Evolutionary conservation across 2,329 filamentous ascomycete genomes (phyloP).

Genomic region (Gnomoniopsis smithogilvyi): DNA sequence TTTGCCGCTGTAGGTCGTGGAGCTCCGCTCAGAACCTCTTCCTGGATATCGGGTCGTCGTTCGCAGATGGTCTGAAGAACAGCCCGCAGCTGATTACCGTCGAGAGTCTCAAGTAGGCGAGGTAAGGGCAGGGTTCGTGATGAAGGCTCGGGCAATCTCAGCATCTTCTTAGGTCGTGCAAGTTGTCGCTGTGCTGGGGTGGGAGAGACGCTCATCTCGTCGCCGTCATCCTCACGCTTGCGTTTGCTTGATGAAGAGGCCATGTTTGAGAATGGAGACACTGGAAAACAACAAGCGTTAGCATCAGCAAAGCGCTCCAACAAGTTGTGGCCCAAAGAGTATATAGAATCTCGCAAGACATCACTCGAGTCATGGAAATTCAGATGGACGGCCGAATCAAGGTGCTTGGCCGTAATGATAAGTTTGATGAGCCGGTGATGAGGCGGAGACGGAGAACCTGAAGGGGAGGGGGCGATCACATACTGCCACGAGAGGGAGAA

Average conservation of each 20-base stretch:
- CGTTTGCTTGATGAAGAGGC: slow-evolving; percentile 60
- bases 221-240: slow-evolving; percentile 80
- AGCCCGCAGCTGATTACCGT: slow-evolving; percentile 76
- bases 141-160: slow-evolving; percentile 41
- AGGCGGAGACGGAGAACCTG: slow-evolving; percentile 3
- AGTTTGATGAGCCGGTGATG: neutral
- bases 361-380: slow-evolving; percentile 9
- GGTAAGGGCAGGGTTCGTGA: slow-evolving; percentile 41
- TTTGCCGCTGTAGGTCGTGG: slow-evolving; percentile 83
- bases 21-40: slow-evolving; percentile 79
- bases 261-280: slow-evolving; percentile 53
- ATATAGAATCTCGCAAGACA: neutral
- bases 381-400: neutral
- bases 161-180: slow-evolving; percentile 62
- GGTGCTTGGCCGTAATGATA: neutral
- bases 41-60: slow-evolving; percentile 78
- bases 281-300: slow-evolving; percentile 27
- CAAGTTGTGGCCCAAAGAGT: neutral
- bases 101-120: slow-evolving; percentile 90
- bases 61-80: slow-evolving; percentile 92
- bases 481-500: slow-evolving; percentile 55
- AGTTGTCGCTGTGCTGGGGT: slow-evolving; percentile 68
- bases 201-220: slow-evolving; percentile 90
- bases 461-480: slow-evolving; percentile 28
- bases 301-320: slow-evolving; percentile 8